Conservation (phyloP, 305 asterid species). For the Fraxinus paxiana region DNA sequence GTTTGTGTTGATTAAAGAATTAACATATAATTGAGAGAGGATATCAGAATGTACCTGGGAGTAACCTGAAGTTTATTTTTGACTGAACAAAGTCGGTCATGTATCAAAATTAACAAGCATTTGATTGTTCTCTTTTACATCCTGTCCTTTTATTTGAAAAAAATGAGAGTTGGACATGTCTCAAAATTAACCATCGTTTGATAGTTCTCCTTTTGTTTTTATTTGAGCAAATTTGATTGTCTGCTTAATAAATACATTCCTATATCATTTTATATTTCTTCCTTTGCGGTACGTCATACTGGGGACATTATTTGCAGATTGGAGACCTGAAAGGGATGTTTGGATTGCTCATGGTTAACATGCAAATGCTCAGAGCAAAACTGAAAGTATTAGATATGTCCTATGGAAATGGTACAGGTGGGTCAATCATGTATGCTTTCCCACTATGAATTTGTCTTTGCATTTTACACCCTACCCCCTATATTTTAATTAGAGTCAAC, state of each 20-base stretch:
- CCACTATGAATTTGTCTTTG: neutral
- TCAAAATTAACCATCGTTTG: neutral
- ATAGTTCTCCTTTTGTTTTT: neutral
- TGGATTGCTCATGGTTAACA: slow-evolving; percentile 55
- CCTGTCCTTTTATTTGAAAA: neutral
- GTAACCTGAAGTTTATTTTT: neutral
- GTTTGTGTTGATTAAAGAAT: neutral
- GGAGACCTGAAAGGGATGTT: slow-evolving; percentile 75
- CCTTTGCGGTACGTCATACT: slow-evolving; percentile 1
- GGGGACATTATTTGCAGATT: slow-evolving; percentile 41
- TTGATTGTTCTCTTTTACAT: neutral
- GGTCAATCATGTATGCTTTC: slow-evolving; percentile 20
- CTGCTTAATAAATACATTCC: neutral
- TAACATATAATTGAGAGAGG: neutral
- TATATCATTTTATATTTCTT: neutral
- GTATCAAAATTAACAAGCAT: neutral
- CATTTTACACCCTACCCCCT: neutral
- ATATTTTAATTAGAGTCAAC: slow-evolving; percentile 8
- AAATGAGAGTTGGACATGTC: neutral
- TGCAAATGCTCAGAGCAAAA: slow-evolving; percentile 57
- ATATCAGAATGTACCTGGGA: neutral
- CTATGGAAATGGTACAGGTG: slow-evolving; percentile 71
- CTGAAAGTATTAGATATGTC: slow-evolving; percentile 56
- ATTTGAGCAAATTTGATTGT: neutral
- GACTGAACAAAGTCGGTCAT: neutral